Percentiles rank a stretch among this genome's conserved stretches.
Evolutionary conservation across 2,329 filamentous ascomycete genomes (phyloP).

Genomic region (Ophiostoma quercus): DNA sequence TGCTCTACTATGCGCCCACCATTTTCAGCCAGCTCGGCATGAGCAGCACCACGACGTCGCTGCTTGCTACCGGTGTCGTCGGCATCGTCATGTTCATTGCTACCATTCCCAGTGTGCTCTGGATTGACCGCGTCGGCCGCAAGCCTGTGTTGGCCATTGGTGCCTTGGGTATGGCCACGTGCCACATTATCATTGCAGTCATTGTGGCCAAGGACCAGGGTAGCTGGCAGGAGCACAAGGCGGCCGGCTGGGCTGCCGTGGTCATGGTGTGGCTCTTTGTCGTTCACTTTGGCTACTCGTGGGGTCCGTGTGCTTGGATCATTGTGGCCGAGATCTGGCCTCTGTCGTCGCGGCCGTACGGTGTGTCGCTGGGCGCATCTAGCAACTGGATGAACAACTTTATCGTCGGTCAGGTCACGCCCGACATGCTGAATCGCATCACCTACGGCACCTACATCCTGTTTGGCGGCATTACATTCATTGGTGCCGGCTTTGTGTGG

Average conservation of each 20-base stretch:
- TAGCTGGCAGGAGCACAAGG: slow-evolving; percentile 51
- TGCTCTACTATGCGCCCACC: slow-evolving; percentile 64
- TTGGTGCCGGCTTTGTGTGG: slow-evolving; percentile 58
- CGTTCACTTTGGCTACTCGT: slow-evolving; percentile 68
- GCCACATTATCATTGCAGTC: slow-evolving; percentile 65
- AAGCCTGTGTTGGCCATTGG: slow-evolving; percentile 59
- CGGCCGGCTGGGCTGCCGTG: slow-evolving; percentile 64
- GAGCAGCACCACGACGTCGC: slow-evolving; percentile 43
- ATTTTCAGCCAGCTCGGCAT: slow-evolving; percentile 66
- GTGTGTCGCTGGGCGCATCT: slow-evolving; percentile 62
- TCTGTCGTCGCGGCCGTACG: slow-evolving; percentile 62
- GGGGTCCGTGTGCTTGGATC: slow-evolving; percentile 71
- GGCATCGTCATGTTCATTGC: slow-evolving; percentile 65
- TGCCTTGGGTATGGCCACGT: slow-evolving; percentile 64
- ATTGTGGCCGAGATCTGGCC: slow-evolving; percentile 72
- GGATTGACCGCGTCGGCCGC: slow-evolving; percentile 59
- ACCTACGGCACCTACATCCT: slow-evolving; percentile 68
- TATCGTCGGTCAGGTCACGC: slow-evolving; percentile 64
- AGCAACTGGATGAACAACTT: slow-evolving; percentile 61
- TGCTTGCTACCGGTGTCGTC: slow-evolving; percentile 66
- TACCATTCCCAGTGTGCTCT: slow-evolving; percentile 62
- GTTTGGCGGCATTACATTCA: slow-evolving; percentile 59
- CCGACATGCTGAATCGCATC: slow-evolving; percentile 59
- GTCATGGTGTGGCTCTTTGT: slow-evolving; percentile 70
- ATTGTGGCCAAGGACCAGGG: slow-evolving; percentile 61